These are phyloP conservation scores for Ascoidea asiatica DNA, from an alignment of 805 yeast genomes.

Conservation along the genomic window DNA sequence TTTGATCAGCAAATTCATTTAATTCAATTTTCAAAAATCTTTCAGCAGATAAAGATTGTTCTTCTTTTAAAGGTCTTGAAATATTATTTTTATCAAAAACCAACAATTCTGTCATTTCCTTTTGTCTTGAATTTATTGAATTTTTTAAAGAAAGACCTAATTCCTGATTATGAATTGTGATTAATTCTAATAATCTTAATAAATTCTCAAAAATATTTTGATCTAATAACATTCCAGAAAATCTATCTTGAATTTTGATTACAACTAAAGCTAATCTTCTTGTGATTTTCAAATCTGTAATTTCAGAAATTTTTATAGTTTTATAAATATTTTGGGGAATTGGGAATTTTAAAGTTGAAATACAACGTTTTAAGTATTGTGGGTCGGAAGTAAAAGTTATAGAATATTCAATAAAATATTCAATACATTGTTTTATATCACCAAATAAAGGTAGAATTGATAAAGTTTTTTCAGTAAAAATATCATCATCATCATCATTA, in stretches of 20 bases:
- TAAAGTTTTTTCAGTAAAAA: slow-evolving; percentile 28
- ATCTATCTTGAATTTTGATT: slow-evolving; percentile 40
- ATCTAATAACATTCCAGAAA: slow-evolving; percentile 60
- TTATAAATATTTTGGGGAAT: slow-evolving; percentile 9
- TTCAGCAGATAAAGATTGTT: slow-evolving; percentile 17
- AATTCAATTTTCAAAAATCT: slow-evolving; percentile 42
- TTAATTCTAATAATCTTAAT: slow-evolving; percentile 34
- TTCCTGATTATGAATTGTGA: slow-evolving; percentile 34
- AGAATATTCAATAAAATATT: slow-evolving; percentile 29
- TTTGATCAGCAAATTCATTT: slow-evolving; percentile 43
- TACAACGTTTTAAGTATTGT: slow-evolving; percentile 12
- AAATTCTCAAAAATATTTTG: slow-evolving; percentile 45
- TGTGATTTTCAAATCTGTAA: slow-evolving; percentile 26
- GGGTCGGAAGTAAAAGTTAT: slow-evolving; percentile 17
- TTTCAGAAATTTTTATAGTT: slow-evolving; percentile 15
- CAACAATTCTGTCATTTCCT: slow-evolving; percentile 24
- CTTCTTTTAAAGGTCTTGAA: slow-evolving; percentile 6
- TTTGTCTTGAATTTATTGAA: slow-evolving; percentile 37
- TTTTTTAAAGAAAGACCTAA: slow-evolving; percentile 39
- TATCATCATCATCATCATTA: slow-evolving; percentile 27
- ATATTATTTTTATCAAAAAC: slow-evolving; percentile 15
- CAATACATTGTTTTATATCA: slow-evolving; percentile 29
- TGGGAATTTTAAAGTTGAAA: slow-evolving; percentile 7
- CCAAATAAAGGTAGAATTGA: slow-evolving; percentile 42
- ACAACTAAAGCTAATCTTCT: slow-evolving; percentile 41